Evolutionary conservation across 2,329 filamentous ascomycete genomes (phyloP), one percentile per base, ranked within the genome.

Genomic region (Metarhizium sp.): DNA sequence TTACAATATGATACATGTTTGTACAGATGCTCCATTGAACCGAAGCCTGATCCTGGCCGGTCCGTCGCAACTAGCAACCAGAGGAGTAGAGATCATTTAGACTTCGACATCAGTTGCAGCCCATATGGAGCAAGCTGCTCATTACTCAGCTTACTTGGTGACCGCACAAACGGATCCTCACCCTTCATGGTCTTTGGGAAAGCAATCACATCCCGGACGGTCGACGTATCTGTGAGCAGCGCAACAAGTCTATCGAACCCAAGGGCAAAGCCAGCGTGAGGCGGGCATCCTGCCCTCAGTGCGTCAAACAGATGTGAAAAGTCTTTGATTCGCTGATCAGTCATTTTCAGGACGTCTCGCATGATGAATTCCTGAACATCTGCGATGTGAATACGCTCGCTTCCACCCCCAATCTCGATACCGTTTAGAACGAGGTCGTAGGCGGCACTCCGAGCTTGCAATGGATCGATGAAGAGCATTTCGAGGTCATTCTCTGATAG

Each of bases 371-470:
- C 86, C 67, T 99, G 94, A 62, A 96, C 79, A 1, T 81, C 77
- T 0, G 90, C 86, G 47, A 87, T 80, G 71, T 99, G 94, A 55
- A 97, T 96, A 78, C 94, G 89, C 14, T 90, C 83, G 68, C 89
- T 95, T 38, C 94, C 95, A 11, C 94, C 94, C 30, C 94, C 94
- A 2, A 99, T 80, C 71, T 99, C 94, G 5, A 96, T 84, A 4
- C 94, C 94, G 67, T 99, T 99, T 63, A 97, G 82, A 0, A 99
- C 92, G 14, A 99, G 83, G 64, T 99, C 94, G 72, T 96, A 99
- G 67, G 96, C 92, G 63, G 95, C 92, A 3, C 88, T 95, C 62
- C 80, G 82, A 1, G 84, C 90, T 50, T 78, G 71, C 1, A 90
- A 76, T 0, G 94, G 92, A 45, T 91, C 78, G 0, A 78, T 84